These are phyloP conservation scores for Leishmania amazonensis DNA, from an alignment of 208 protist species.

Conservation along the genomic window DNA sequence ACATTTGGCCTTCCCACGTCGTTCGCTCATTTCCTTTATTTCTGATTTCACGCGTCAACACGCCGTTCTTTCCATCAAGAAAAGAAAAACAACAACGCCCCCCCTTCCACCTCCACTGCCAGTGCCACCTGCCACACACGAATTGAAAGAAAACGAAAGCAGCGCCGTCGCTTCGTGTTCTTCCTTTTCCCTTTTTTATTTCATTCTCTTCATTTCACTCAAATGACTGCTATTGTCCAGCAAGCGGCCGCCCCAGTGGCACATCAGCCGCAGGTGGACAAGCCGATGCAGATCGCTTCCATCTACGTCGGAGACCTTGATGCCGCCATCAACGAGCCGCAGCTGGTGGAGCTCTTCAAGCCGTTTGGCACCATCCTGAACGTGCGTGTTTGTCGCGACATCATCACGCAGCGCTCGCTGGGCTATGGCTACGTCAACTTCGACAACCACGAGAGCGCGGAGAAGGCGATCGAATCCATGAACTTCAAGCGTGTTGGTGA, in stretches of 20 bases:
- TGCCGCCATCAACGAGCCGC: slow-evolving; percentile 88
- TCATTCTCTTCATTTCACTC: not conserved
- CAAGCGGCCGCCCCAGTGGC: slow-evolving; percentile 26
- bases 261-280: slow-evolving; percentile 30
- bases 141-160: not conserved
- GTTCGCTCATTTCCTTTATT: slow-evolving; percentile 27
- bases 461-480: slow-evolving; percentile 97
- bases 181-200: not conserved
- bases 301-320: slow-evolving; percentile 99
- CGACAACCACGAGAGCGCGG: slow-evolving; percentile 95
- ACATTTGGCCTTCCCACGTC: slow-evolving; percentile 6
- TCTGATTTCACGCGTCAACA: slow-evolving; percentile 16
- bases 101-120: not conserved
- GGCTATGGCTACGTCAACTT: slow-evolving; percentile 99
- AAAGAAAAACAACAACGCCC: slow-evolving; percentile 15
- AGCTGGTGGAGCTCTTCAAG: slow-evolving; percentile 98
- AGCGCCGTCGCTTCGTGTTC: not conserved
- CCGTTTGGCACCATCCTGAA: slow-evolving; percentile 97
- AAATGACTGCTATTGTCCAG: slow-evolving; percentile 23
- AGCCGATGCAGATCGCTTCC: slow-evolving; percentile 93
- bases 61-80: not conserved
- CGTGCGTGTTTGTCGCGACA: slow-evolving; percentile 98
- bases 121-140: too few relatives aligned
- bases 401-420: slow-evolving; percentile 97
- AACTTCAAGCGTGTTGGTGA: slow-evolving; percentile 97